Evolutionary conservation across 345 rosid genomes (phyloP), one percentile per base, ranked within the genome.

Genomic region (Eutrema japonicum): DNA sequence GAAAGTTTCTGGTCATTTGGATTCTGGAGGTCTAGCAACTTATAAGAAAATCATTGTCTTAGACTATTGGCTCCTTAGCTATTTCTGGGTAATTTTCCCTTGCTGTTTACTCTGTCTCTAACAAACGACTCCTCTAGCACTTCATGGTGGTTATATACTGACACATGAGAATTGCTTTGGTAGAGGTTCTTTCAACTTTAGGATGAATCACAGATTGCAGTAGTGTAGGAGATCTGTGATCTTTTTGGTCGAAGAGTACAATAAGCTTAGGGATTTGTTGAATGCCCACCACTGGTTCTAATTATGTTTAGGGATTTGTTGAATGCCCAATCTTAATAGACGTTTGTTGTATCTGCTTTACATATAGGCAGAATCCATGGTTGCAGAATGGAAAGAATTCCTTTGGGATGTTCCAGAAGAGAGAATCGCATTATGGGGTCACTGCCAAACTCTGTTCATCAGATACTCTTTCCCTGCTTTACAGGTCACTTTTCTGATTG

Each of bases 401-500:
- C 99, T 95, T 49, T 95, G 99, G 99, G 99, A 95, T 86, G 97
- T 95, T 75, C 94, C 94, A 42, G 99, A 95, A 83, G 99, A 95
- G 82, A 90, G 98, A 85, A 88, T 92, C 78, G 93, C 98, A 65
- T 79, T 95, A 73, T 95, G 99, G 98, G 87, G 88, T 64, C 99
- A 95, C 77, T 95, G 99, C 80, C 99, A 95, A 83, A 87, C 88
- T 3, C 82, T 95, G 70, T 92, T 95, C 77, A 85, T 88, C 67
- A 82, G 98, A 87, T 84, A 87, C 79, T 83, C 96, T 68, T 95
- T 90, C 74, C 96, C 96, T 67, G 87, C 93, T 76, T 81, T 92
- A 64, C 90, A 86, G 93, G 99, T 95, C 63, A 70, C 52, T 68
- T 78, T 49, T 22, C 38, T 26, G 53, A 37, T 48, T 72, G 53